phyloP scores from a whole-genome alignment of 257 asterid genomes.

The Solanum bulbocastanum region DNA sequence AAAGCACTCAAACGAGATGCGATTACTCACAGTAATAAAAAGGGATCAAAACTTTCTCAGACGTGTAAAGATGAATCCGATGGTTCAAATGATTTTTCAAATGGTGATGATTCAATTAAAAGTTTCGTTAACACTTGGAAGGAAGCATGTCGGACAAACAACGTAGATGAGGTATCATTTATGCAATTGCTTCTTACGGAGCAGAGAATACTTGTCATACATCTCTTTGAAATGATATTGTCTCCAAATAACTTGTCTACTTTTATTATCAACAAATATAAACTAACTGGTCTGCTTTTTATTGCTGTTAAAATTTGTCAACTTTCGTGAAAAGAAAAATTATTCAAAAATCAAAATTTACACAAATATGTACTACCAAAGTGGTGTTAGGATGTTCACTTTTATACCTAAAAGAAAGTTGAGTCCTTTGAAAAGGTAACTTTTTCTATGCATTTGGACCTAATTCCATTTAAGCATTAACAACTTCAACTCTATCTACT shows the following conservation, averaged over 20 bases:
- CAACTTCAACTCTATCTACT: not conserved
- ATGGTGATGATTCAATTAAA: constrained; percentile 40
- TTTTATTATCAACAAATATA: not conserved
- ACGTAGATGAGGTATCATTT: constrained; percentile 50
- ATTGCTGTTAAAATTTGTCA: not conserved
- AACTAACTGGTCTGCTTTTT: not conserved
- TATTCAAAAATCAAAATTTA: not conserved
- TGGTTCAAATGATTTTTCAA: constrained; percentile 12
- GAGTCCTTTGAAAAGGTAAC: not conserved
- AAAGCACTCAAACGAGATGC: constrained; percentile 34
- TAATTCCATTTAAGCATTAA: not conserved
- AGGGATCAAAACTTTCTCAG: not conserved
- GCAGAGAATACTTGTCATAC: not conserved
- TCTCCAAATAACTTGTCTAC: not conserved
- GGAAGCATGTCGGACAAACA: constrained; percentile 53
- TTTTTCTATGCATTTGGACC: not conserved
- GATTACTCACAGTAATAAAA: not conserved
- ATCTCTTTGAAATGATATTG: not conserved
- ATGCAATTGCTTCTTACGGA: not conserved
- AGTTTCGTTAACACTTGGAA: constrained; percentile 68
- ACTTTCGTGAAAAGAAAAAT: not conserved
- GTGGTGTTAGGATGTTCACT: not conserved
- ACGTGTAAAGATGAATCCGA: constrained; percentile 1
- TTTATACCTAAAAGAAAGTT: not conserved
- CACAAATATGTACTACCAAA: not conserved